phyloP scores from a whole-genome alignment of 768 basidiomycete genomes.

The Pluteus cervinus region DNA sequence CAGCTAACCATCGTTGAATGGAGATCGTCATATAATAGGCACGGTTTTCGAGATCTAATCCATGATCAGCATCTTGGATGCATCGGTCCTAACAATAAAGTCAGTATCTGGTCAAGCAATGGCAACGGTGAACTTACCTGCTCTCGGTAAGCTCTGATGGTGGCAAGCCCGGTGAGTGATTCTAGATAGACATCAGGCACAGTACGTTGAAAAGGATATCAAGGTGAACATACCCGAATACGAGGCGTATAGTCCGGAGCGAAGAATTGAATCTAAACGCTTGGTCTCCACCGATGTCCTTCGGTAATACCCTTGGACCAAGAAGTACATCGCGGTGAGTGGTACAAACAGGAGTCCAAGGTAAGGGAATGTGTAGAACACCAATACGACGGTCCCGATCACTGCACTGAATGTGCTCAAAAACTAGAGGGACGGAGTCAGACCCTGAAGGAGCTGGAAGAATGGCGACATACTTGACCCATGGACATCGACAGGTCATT shows the following conservation, averaged over 20 bases:
- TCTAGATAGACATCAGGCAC: constrained; percentile 27
- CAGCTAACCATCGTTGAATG: constrained; percentile 59
- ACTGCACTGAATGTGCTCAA: constrained; percentile 35
- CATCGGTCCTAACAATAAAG: constrained; percentile 33
- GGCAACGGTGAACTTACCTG: constrained; percentile 34
- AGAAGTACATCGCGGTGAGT: constrained; percentile 44
- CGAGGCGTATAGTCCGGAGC: constrained; percentile 52
- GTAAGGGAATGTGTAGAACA: constrained; percentile 63
- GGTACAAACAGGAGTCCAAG: constrained; percentile 62
- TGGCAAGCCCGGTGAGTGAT: constrained; percentile 56
- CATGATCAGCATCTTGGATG: constrained; percentile 42
- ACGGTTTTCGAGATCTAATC: constrained; percentile 53
- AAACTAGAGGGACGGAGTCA: constrained; percentile 23
- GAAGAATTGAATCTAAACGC: constrained; percentile 55
- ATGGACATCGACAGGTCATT: constrained; percentile 38
- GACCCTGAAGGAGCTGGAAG: neutral
- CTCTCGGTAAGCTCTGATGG: constrained; percentile 53
- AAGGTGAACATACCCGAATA: constrained; percentile 40
- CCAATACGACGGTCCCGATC: constrained; percentile 49
- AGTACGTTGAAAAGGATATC: neutral
- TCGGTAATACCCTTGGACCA: constrained; percentile 50
- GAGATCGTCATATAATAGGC: constrained; percentile 61
- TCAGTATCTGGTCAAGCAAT: neutral
- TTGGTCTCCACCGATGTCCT: constrained; percentile 60
- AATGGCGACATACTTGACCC: constrained; percentile 31